Base-by-base conservation (phyloP, 768 basidiomycete species). In the Tubosaeta brunneosetosa region DNA sequence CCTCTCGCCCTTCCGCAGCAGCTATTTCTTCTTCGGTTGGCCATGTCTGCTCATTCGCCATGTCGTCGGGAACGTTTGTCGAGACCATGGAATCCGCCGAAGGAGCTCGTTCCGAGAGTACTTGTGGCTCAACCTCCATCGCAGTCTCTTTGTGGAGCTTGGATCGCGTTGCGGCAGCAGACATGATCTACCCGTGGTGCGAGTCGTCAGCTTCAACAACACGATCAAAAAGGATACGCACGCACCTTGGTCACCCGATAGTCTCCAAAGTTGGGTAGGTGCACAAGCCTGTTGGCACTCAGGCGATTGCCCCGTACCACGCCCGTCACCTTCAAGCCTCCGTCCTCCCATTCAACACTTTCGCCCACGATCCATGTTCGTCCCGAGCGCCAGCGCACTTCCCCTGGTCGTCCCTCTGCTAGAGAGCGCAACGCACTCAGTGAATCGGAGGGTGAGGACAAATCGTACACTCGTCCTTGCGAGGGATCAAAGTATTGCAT, bases 11-110 rank as follows among this genome's bases (percentile, higher is more conserved):
- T 8, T 44, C 57, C 0, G 62, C 71, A 6, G 70, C 78, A 19
- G 73, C 74, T 85, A 97, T 91, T 67, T 97, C 95, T 63, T 97
- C 95, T 66, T 97, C 93, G 0, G 93, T 95, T 1, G 95, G 95
- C 94, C 95, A 97, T 0, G 95, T 99, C 68, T 99, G 95, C 62
- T 99, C 95, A 65, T 95, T 97, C 33, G 79, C 83, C 70, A 97
- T 78, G 51, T 91, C 85, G 61, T 97, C 94, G 4, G 88, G 90
- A 22, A 89, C 84, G 66, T 95, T 94, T 46, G 80, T 85, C 1
- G 92, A 93, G 12, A 90, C 80, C 45, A 97, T 72, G 6, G 93
- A 93, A 67, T 97, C 94, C 1, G 87, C 89, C 1, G 82, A 75
- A 1, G 75, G 62, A 47, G 80, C 73, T 0, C 86, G 84, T 61